phyloP scores from a whole-genome alignment of 805 yeast genomes.

The Lipomyces chichibuensis region DNA sequence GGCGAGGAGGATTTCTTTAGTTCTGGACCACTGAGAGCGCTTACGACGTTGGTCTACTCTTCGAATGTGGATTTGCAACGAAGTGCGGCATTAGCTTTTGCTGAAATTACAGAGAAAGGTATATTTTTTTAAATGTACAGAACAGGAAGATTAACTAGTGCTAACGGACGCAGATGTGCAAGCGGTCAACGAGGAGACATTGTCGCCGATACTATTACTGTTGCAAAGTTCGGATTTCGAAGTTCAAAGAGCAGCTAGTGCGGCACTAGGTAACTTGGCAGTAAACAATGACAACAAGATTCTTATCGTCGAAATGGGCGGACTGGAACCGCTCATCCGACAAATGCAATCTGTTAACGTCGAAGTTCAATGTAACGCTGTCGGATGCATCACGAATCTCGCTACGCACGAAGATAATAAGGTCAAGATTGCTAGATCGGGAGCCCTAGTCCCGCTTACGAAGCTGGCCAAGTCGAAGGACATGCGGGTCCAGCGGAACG shows the following conservation, averaged over 20 bases:
- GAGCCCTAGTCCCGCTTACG: conserved; percentile 92
- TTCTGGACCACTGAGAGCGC: conserved; percentile 78
- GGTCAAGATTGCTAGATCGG: conserved; percentile 92
- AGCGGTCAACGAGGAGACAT: conserved; percentile 84
- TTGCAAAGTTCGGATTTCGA: conserved; percentile 88
- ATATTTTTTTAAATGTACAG: not conserved
- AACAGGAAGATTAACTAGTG: not conserved
- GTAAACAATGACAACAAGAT: conserved; percentile 94
- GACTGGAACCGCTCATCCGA: conserved; percentile 90
- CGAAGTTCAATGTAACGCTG: conserved; percentile 98
- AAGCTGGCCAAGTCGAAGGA: conserved; percentile 93
- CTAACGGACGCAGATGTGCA: conserved; percentile 61
- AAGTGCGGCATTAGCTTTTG: conserved; percentile 97
- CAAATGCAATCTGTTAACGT: conserved; percentile 98
- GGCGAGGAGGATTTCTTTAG: conserved; percentile 87
- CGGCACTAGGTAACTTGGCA: conserved; percentile 97
- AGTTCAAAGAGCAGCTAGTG: conserved; percentile 98
- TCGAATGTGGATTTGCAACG: conserved; percentile 94
- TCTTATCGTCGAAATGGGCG: conserved; percentile 96
- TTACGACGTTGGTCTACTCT: conserved; percentile 89
- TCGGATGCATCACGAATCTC: conserved; percentile 95
- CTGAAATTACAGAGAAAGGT: conserved; percentile 92
- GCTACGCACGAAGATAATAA: conserved; percentile 98
- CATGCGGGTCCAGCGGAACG: conserved; percentile 95
- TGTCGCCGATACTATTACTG: conserved; percentile 88